Percentiles rank a stretch among this genome's conserved stretches.
Conservation (phyloP, 2,329 filamentous ascomycete genomes). For the Fonsecaea multimorphosa region DNA sequence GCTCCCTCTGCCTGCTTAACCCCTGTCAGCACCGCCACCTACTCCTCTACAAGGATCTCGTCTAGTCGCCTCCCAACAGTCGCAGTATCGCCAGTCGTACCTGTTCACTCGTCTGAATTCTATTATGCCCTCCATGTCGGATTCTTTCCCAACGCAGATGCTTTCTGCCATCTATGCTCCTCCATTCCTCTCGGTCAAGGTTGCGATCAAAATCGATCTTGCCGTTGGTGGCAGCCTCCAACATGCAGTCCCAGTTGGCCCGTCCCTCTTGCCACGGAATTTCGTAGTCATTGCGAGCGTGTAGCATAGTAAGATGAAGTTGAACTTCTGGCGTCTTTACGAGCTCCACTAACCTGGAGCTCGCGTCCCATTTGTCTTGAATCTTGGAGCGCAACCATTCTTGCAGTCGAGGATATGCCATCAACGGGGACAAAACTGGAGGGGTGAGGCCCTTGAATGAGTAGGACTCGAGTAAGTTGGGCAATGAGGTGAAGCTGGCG, state of each 20-base stretch:
- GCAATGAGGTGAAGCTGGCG: slow-evolving; percentile 77
- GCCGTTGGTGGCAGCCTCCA: slow-evolving; percentile 37
- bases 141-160: slow-evolving; percentile 53
- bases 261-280: slow-evolving; percentile 70
- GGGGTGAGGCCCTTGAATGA: slow-evolving; percentile 79
- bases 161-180: slow-evolving; percentile 44
- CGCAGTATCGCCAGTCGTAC: slow-evolving; percentile 34
- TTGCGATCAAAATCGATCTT: slow-evolving; percentile 25
- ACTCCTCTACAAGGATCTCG: neutral
- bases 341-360: slow-evolving; percentile 66
- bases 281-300: slow-evolving; percentile 80
- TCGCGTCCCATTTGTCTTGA: slow-evolving; percentile 82
- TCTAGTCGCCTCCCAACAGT: slow-evolving; percentile 18
- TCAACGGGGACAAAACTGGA: slow-evolving; percentile 73
- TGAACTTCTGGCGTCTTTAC: slow-evolving; percentile 58
- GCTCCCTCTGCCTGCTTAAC: neutral
- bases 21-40: neutral
- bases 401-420: slow-evolving; percentile 68
- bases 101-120: slow-evolving; percentile 37
- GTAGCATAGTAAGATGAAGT: slow-evolving; percentile 74
- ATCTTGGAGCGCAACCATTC: slow-evolving; percentile 67
- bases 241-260: slow-evolving; percentile 48
- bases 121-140: slow-evolving; percentile 48
- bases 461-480: slow-evolving; percentile 76
- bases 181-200: slow-evolving; percentile 34